Base-by-base conservation (phyloP, 2,329 filamentous ascomycete species). In the Cryphonectria radicalis region DNA sequence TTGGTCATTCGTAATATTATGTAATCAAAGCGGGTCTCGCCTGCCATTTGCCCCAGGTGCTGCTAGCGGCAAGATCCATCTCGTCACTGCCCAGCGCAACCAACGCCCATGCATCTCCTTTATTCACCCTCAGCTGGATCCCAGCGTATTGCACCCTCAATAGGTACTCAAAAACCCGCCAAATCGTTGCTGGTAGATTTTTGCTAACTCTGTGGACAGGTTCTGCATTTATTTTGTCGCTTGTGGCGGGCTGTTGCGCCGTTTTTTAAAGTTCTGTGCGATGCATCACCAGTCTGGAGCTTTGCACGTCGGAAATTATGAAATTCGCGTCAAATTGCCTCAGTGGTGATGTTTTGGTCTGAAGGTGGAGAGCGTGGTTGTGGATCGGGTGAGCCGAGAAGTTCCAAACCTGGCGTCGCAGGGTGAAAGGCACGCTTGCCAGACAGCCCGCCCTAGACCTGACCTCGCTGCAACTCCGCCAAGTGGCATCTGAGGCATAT, bases 401-500 rank as follows among this genome's bases (percentile, higher is more conserved):
- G 43, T 63, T 59, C 32, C 67, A 66, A 42, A 7, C 17, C n/a
- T 68, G 60, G 57, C 63, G 22, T 63, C 63, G 72, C 69, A 69
- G 69, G 55, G 53, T 65, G 63, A 71, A 69, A 55, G 67, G 68
- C 69, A 73, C 66, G 70, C 68, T 73, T 46, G 32, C 35, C 62
- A 63, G 70, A 57, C 69, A 73, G 63, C 67, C 66, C 17, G 43
- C 62, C 68, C 62, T 42, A 60, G 57, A 37, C 63, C 37, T 65
- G 55, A 57, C 63, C 19, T 28, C 50, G 28, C 72, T 71, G 67
- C 72, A 68, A 69, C 63, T 65, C 50, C 63, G 35, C 63, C 69
- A 73, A 66, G 66, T 60, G 60, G 55, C 46, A 17, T 25, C 57
- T n/a, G 66, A 71, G 63, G 64, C 14, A 35, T 28, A 43, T 42